Base-by-base conservation (phyloP, 2,329 filamentous ascomycete genomes). In the Exophiala aquamarina region DNA sequence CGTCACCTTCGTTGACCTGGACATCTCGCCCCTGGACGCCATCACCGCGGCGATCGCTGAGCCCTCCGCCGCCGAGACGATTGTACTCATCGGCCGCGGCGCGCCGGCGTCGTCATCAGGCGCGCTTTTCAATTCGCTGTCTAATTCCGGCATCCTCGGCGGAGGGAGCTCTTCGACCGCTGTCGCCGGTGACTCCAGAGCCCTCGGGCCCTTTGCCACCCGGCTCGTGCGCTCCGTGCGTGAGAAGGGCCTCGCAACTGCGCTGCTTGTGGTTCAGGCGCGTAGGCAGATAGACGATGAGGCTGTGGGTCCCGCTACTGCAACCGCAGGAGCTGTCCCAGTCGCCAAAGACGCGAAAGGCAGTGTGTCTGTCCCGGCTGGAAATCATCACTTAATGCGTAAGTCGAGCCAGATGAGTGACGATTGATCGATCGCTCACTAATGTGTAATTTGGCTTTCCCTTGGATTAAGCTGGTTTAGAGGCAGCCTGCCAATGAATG, bases 261-360 rank as follows among this genome's bases (percentile, higher is more conserved):
- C 86, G 64, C 68, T 90, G 19, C 69, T 90, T 43, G 78, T 90
- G 44, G 75, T 91, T 20, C 83, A 89, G 67, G 84, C 84, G 29
- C 72, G 67, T 40, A 19, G 40, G n/a, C n/a, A n/a, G n/a, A 49
- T 50, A 6, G 31, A 13, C 26, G 52, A 50, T 14, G 45, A 38
- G n/a, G 44, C 38, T 21, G 19, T 28, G 23, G 31, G 35, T 2
- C 20, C 19, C 14, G 28, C 14, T 19, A 7, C 40, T 20, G 18
- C 21, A 23, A n/a, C 8, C 11, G 47, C n/a, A n/a, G n/a, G n/a
- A n/a, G n/a, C n/a, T n/a, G n/a, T n/a, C n/a, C 23, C 6, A 26
- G 23, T 6, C 23, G 23, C 23, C 1, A 48, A 36, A 17, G 38
- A 28, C 14, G 21, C 45, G 34, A 17, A 28, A 11, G 26, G n/a